These are phyloP conservation scores for Cercospora janseana DNA, from an alignment of 2,329 filamentous ascomycete species.

Conservation along the genomic window DNA sequence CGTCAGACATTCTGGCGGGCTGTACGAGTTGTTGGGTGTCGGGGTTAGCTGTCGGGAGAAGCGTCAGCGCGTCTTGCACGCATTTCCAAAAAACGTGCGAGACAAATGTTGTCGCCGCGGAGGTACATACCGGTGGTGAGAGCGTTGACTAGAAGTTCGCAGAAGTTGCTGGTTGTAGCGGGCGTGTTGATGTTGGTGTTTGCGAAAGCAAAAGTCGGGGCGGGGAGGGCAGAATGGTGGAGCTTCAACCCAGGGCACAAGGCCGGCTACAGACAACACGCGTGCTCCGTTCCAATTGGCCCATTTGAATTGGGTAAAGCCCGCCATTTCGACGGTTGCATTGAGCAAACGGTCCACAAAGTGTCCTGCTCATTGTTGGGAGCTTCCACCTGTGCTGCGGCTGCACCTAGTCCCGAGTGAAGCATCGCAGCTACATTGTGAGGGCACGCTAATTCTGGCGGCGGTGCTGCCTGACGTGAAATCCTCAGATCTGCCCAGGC, in stretches of 20 bases:
- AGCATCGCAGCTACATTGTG: not conserved
- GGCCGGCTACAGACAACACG: too few relatives aligned
- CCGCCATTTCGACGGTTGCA: too few relatives aligned
- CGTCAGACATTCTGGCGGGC: constrained; percentile 17
- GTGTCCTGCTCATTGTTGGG: not conserved
- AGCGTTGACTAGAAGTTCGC: not conserved
- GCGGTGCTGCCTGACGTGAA: not conserved
- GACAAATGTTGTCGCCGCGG: not conserved
- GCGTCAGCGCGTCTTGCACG: not conserved
- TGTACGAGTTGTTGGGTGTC: not conserved
- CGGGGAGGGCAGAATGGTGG: not conserved
- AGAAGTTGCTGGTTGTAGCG: constrained; percentile 1
- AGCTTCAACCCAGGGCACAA: not conserved
- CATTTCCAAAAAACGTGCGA: too few relatives aligned
- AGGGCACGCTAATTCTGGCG: not conserved
- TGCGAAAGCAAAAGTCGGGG: constrained; percentile 11
- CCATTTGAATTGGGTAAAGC: too few relatives aligned
- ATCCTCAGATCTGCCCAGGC: not conserved
- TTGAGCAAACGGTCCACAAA: not conserved
- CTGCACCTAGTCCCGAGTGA: not conserved
- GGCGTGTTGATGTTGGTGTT: constrained; percentile 8
- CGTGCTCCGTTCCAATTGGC: not conserved
- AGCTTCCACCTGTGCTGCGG: too few relatives aligned
- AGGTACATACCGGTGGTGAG: constrained; percentile 2
- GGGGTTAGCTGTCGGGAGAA: constrained; percentile 8